These are phyloP conservation scores for Malassezia pachydermatis DNA, from an alignment of 1,284 basidiomycete genomes.

Conservation along the genomic window DNA sequence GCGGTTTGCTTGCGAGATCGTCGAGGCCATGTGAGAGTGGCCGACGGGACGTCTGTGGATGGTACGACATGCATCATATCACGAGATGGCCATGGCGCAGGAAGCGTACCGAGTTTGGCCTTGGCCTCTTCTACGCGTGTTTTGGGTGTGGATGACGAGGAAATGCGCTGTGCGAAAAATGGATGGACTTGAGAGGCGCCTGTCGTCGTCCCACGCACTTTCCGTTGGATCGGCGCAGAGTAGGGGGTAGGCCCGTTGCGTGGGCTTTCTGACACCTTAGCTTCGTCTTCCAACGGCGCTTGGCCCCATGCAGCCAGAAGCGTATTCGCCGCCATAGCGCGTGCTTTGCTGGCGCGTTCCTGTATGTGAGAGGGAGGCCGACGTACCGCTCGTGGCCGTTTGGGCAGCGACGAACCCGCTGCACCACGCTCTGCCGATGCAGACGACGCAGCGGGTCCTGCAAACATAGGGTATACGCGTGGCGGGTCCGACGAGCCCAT, in stretches of 20 bases:
- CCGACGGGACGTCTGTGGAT: not conserved
- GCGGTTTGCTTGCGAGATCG: not conserved
- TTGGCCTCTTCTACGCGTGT: not conserved
- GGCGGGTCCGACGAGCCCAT: not conserved
- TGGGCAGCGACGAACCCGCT: not conserved
- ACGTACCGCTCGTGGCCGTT: not conserved
- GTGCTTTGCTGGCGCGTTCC: not conserved
- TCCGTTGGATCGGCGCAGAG: conserved; percentile 4
- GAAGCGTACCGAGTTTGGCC: not conserved
- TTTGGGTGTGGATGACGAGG: not conserved
- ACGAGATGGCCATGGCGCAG: conserved; percentile 7
- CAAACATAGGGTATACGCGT: not conserved
- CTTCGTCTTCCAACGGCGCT: not conserved
- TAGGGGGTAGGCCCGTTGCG: not conserved
- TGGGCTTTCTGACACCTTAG: not conserved
- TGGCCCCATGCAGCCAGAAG: conserved; percentile 7
- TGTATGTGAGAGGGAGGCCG: not conserved
- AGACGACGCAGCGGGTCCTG: too few species aligned
- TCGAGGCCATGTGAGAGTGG: not conserved
- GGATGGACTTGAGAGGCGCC: conserved; percentile 8
- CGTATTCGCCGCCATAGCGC: not conserved
- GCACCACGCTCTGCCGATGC: not conserved
- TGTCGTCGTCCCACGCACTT: conserved; percentile 14
- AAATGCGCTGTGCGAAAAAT: conserved; percentile 15
- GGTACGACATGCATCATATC: conserved; percentile 10